These are phyloP conservation scores for Cordyceps farinosa DNA, from an alignment of 2,329 filamentous ascomycete genomes.

Conservation along the genomic window DNA sequence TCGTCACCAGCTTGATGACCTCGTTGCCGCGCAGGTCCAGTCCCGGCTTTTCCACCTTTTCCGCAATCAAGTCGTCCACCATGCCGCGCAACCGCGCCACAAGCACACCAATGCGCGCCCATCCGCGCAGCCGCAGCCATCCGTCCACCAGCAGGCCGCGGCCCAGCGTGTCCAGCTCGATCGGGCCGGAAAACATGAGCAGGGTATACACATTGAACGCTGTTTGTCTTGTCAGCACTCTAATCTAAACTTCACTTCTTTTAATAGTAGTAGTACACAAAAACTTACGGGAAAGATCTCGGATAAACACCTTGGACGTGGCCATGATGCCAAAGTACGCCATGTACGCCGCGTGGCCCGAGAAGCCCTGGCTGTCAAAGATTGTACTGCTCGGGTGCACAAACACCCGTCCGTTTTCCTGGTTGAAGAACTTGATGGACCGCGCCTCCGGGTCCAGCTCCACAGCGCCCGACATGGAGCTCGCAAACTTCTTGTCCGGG, in stretches of 20 bases:
- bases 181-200: slow-evolving; percentile 80
- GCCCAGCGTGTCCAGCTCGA: slow-evolving; percentile 82
- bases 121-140: slow-evolving; percentile 81
- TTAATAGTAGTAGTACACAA: background rate
- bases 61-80: slow-evolving; percentile 79
- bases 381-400: slow-evolving; percentile 86
- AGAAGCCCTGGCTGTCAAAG: slow-evolving; percentile 77
- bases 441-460: slow-evolving; percentile 89
- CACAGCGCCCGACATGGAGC: slow-evolving; percentile 81
- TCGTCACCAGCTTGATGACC: slow-evolving; percentile 73
- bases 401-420: slow-evolving; percentile 83
- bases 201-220: slow-evolving; percentile 87
- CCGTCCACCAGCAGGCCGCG: slow-evolving; percentile 86
- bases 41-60: slow-evolving; percentile 73
- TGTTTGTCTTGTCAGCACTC: slow-evolving; percentile 29
- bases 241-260: slow-evolving; percentile 18
- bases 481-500: slow-evolving; percentile 92
- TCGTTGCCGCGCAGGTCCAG: slow-evolving; percentile 56
- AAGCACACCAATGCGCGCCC: slow-evolving; percentile 91
- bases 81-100: slow-evolving; percentile 78
- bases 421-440: slow-evolving; percentile 89
- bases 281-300: slow-evolving; percentile 79
- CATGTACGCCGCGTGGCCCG: slow-evolving; percentile 71
- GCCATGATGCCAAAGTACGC: slow-evolving; percentile 90
- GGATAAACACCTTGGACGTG: slow-evolving; percentile 86